phyloP scores from a whole-genome alignment of 306 rosid species.

The Clitoria ternatea region DNA sequence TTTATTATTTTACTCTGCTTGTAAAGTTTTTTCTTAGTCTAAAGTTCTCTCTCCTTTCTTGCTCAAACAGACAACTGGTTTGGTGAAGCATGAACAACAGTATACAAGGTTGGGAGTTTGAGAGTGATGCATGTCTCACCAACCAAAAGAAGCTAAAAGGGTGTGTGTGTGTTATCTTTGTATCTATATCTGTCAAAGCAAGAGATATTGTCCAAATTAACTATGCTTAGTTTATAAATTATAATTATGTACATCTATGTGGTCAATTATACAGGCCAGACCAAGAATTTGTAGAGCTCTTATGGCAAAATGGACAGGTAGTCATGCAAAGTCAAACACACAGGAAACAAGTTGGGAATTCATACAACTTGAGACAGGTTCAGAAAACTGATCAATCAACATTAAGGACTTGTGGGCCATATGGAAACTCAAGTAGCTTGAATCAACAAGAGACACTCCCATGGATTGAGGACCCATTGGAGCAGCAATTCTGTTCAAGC shows the following conservation, averaged over 20 bases:
- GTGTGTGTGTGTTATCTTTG: slow-evolving; percentile 30
- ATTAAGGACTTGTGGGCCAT: slow-evolving; percentile 31
- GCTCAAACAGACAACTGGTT: slow-evolving; percentile 35
- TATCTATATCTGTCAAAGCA: slow-evolving; percentile 25
- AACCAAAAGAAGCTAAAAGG: slow-evolving; percentile 56
- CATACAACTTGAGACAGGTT: slow-evolving; percentile 40
- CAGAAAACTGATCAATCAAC: slow-evolving; percentile 50
- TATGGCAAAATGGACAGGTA: slow-evolving; percentile 86
- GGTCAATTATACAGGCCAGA: slow-evolving; percentile 54
- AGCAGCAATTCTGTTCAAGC: slow-evolving; percentile 53
- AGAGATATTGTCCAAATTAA: not conserved
- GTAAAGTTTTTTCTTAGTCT: not conserved
- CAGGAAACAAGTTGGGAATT: slow-evolving; percentile 32
- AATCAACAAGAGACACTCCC: slow-evolving; percentile 52
- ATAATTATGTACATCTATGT: not conserved
- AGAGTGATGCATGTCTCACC: slow-evolving; percentile 39
- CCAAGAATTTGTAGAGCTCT: slow-evolving; percentile 67
- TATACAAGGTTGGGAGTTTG: slow-evolving; percentile 62
- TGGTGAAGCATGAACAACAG: slow-evolving; percentile 56
- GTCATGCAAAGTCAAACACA: slow-evolving; percentile 64
- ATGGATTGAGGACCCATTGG: slow-evolving; percentile 69
- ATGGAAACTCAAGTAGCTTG: slow-evolving; percentile 44
- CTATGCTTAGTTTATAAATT: not conserved
- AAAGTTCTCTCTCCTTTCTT: slow-evolving; percentile 21
- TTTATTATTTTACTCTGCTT: slow-evolving; percentile 24